A percentile compares a stretch with the other conserved stretches of the same genome.
phyloP scores from a whole-genome alignment of 495 filamentous ascomycete genomes.

The Astrothelium macrocarpum region DNA sequence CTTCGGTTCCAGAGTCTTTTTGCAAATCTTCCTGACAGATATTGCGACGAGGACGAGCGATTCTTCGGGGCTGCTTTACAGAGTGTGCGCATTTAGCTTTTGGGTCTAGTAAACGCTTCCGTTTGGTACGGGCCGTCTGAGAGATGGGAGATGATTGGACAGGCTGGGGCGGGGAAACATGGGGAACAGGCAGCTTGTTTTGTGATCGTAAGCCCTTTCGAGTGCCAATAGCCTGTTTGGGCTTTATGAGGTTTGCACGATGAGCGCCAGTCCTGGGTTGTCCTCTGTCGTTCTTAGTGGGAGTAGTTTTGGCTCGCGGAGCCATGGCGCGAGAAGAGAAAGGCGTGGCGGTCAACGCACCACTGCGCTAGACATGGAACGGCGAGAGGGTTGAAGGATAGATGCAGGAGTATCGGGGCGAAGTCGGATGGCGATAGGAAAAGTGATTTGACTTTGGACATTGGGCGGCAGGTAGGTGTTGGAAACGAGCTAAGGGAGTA shows the following conservation, averaged over 20 bases:
- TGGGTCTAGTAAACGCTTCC: background rate
- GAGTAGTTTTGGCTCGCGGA: background rate
- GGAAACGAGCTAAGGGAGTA: too few relatives aligned
- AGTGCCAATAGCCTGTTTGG: background rate
- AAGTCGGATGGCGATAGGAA: too few relatives aligned
- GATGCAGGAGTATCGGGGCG: too few relatives aligned
- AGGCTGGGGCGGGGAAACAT: background rate
- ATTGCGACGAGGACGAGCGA: background rate
- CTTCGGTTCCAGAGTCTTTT: background rate
- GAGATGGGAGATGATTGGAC: background rate
- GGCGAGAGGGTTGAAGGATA: too few relatives aligned
- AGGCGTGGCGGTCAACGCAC: too few relatives aligned
- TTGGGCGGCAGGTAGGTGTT: too few relatives aligned
- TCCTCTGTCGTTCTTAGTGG: background rate
- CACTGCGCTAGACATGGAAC: too few relatives aligned
- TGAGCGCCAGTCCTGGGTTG: background rate
- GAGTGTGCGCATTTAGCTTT: background rate
- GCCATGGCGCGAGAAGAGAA: background rate
- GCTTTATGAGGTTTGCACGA: background rate
- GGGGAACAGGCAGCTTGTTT: too few relatives aligned
- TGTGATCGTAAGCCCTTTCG: background rate
- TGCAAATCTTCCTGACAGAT: background rate
- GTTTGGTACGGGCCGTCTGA: background rate
- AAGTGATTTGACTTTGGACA: too few relatives aligned
- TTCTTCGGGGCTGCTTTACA: background rate